Evolutionary conservation across 2,329 filamentous ascomycete genomes (phyloP), one percentile per base, ranked within the genome.

Genomic region (Aspergillus pseudoglaucus): DNA sequence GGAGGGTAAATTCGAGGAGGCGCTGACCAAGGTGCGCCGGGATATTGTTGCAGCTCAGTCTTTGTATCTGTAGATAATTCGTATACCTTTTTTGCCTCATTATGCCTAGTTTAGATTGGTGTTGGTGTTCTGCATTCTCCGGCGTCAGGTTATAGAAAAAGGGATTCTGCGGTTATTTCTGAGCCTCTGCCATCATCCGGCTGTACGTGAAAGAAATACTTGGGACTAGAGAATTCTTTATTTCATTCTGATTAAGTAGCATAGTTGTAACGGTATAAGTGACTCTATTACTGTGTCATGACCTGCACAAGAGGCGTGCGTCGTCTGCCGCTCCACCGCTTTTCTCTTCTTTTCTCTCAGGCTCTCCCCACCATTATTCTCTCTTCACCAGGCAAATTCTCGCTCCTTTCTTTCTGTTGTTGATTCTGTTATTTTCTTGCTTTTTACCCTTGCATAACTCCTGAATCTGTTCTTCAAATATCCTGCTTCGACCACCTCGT

Each of bases 1-100:
- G 48, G 87, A 90, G 63, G 80, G 84, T 65, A 96, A 95, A 73
- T 98, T 98, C 64, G 90, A 95, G 62, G 80, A 83, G 57, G 86
- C 88, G 52, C 74, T 98, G 58, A 77, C 79, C 49, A 93, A 94
- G 79, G 87, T 97, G 47, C 82, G 88, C 68, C 81, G 93, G 62
- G 93, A 97, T 67, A 90, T 98, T 66, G 91, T 98, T 50, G 90
- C 91, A 20, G 89, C 91, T 42, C 90, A 96, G 75, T 94, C 87
- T 60, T 75, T 97, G 69, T 97, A 96, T 66, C 77, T 96, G 67
- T 93, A 83, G 72, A 59, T 52, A 53, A 44, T 52, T 51, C 47
- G 22, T 43, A 37, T 46, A 17, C 41, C n/a, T 50, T 46, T 54
- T 14, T 18, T n/a, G n/a, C 33, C 33, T 37, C 17, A 17, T 37